A percentile compares a stretch with the other conserved stretches of the same genome.
These are phyloP conservation scores for Isoetes engelmannii DNA, from an alignment of 83 land plant species.

Conservation along the genomic window DNA sequence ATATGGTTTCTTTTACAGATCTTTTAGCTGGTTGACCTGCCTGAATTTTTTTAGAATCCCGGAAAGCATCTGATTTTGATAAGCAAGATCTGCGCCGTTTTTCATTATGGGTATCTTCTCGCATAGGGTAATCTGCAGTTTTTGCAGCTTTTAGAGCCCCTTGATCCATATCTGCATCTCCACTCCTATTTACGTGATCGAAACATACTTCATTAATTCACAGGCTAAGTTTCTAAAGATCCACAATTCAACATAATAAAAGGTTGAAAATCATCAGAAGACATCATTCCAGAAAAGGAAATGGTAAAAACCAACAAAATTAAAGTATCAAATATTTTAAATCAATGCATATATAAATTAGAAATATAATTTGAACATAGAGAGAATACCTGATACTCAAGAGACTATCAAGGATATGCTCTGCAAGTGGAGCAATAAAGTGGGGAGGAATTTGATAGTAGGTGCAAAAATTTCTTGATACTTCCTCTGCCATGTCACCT, in stretches of 20 bases:
- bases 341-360: not conserved
- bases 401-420: constrained; percentile 30
- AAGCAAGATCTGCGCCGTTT: not conserved
- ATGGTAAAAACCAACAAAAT: not conserved
- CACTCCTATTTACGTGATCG: no score
- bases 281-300: not conserved
- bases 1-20: not conserved
- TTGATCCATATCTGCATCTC: no score
- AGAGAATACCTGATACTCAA: constrained; percentile 20
- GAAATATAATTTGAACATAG: not conserved
- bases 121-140: not conserved
- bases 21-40: not conserved
- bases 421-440: constrained; percentile 34
- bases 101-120: not conserved
- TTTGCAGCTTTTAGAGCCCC: no score
- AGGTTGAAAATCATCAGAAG: not conserved
- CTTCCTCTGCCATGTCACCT: constrained; percentile 41
- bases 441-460: constrained; percentile 31
- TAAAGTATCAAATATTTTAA: not conserved
- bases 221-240: no score
- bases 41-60: not conserved
- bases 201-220: no score
- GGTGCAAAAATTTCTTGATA: constrained; percentile 31
- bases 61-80: not conserved
- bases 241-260: not conserved